phyloP scores from a whole-genome alignment of 805 yeast genomes.

The Ogataea pini region DNA sequence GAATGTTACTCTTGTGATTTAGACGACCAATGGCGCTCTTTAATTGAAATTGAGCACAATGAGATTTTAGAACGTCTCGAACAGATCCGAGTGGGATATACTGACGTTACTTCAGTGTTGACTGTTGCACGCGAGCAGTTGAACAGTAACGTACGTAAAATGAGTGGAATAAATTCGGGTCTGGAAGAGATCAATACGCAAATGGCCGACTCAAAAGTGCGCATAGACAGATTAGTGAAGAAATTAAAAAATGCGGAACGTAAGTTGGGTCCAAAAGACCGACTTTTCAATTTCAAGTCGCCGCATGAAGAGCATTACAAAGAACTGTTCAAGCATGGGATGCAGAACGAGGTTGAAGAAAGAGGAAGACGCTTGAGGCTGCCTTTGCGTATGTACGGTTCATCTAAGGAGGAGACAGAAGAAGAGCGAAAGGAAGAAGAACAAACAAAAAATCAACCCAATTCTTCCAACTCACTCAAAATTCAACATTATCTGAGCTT shows the following conservation, averaged over 20 bases:
- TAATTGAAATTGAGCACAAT: conserved; percentile 26
- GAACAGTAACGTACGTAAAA: conserved; percentile 4
- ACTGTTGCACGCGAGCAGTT: conserved; percentile 9
- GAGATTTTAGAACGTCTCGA: conserved; percentile 25
- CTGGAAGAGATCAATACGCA: conserved; percentile 28
- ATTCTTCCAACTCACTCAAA: conserved; percentile 19
- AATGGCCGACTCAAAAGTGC: conserved; percentile 19
- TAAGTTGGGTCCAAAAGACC: conserved; percentile 37
- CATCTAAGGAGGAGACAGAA: neutral
- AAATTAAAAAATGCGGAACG: conserved; percentile 38
- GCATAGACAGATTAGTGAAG: conserved; percentile 27
- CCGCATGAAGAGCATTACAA: conserved; percentile 48
- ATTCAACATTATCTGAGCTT: conserved; percentile 29
- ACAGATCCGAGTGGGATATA: conserved; percentile 8
- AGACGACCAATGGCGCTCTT: conserved; percentile 28
- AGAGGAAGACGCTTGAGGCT: conserved; percentile 3
- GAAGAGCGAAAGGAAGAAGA: neutral
- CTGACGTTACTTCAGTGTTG: conserved; percentile 13
- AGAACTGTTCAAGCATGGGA: conserved; percentile 35
- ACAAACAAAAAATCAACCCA: neutral
- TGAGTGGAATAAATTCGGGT: conserved; percentile 12
- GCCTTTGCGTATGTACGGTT: neutral
- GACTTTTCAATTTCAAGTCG: conserved; percentile 37
- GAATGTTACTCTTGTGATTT: conserved; percentile 31
- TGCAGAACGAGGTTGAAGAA: conserved; percentile 23